Base-by-base conservation (phyloP, 495 filamentous ascomycete species). In the Hypoxylon trugodes region DNA sequence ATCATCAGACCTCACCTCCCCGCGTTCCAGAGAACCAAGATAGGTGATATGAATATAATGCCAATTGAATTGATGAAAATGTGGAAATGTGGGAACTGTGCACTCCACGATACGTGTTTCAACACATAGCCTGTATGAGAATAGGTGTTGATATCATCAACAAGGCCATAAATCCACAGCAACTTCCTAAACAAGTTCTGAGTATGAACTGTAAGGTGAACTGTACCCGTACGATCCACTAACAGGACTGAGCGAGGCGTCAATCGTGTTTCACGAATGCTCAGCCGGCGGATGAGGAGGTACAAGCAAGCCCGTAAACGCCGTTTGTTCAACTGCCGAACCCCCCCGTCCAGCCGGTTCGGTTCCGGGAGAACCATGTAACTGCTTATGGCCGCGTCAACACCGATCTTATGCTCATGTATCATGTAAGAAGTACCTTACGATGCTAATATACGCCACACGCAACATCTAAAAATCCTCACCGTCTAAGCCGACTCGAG, bases 261-360 rank as follows among this genome's bases (percentile, higher is more conserved):
- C 15, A 8, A 7, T 21, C 16, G 32, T 30, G 32, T 13, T 15
- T 16, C 35, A 18, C 33, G 21, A 18, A 7, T 2, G 18, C 38
- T 19, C 25, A 25, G 13, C 21, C 33, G 21, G 35, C 2, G 28
- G 21, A 52, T 16, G 33, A 25, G 42, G 41, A 47, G 43, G 38
- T 19, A 57, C n/a, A 9, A 12, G 22, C 10, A 48, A 48, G n/a
- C 22, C 38, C 33, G 24, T 30, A 21, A 26, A 24, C 30, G 7
- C 28, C 42, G 30, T 37, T 19, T n/a, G n/a, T 18, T 24, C 42
- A 12, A 48, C 19, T 28, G 15, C 33, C 42, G 53, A 57, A 21
- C 38, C 22, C 40, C n/a, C n/a, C n/a, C n/a, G n/a, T 30, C 42
- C 53, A 32, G 10, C 16, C 10, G 30, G n/a, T n/a, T 24, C 30